phyloP scores from a whole-genome alignment of 2,329 filamentous ascomycete genomes.

The Verticillium dahliae region DNA sequence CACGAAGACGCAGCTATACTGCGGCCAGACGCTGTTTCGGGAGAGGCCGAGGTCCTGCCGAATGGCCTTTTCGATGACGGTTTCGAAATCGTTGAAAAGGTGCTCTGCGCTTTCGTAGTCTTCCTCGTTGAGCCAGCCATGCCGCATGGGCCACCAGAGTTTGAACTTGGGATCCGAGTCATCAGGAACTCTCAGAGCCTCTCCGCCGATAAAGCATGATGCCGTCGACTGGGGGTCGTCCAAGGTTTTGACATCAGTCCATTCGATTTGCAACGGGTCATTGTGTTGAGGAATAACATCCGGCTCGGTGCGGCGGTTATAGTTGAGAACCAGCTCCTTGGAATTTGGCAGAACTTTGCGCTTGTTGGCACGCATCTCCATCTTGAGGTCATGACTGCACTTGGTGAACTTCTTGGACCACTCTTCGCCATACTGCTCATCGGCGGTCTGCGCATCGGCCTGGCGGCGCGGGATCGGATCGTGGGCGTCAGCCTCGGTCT shows the following conservation, averaged over 20 bases:
- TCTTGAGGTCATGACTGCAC: conserved; percentile 80
- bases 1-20: conserved; percentile 95
- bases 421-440: conserved; percentile 85
- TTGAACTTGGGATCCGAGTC: conserved; percentile 84
- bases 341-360: conserved; percentile 94
- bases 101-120: conserved; percentile 78
- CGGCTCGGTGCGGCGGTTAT: conserved; percentile 76
- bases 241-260: conserved; percentile 72
- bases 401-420: conserved; percentile 68
- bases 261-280: conserved; percentile 87
- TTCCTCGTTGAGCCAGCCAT: conserved; percentile 84
- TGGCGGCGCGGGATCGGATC: conserved; percentile 71
- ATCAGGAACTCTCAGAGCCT: conserved; percentile 82
- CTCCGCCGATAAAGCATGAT: conserved; percentile 70
- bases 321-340: conserved; percentile 91
- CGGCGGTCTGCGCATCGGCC: conserved; percentile 53
- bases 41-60: conserved; percentile 75
- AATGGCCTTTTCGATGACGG: conserved; percentile 80
- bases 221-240: conserved; percentile 57
- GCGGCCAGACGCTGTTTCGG: conserved; percentile 72
- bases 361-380: conserved; percentile 89
- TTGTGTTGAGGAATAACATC: conserved; percentile 93
- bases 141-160: conserved; percentile 83
- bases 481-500: conserved; percentile 78
- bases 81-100: conserved; percentile 80